Evolutionary conservation across 2,329 filamentous ascomycete genomes (phyloP).

Genomic region (Stagonosporopsis vannaccii): DNA sequence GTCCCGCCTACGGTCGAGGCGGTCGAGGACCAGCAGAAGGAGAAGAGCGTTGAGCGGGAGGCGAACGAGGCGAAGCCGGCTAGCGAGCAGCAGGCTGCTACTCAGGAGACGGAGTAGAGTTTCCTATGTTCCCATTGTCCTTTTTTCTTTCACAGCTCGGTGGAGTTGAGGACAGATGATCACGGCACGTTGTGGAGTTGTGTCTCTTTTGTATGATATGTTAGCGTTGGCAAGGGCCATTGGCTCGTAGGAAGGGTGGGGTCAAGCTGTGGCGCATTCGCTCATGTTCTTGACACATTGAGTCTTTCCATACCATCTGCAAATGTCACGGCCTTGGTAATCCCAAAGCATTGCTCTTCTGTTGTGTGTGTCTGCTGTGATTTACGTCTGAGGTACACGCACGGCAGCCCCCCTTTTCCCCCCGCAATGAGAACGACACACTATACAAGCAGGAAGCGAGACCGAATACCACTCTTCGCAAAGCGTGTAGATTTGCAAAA

Average conservation of each 20-base stretch:
- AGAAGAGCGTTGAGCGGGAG: slow-evolving; percentile 51
- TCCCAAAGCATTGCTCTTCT: too few species aligned
- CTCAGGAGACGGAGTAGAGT: slow-evolving; percentile 28
- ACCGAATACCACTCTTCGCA: too few species aligned
- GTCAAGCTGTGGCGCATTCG: background rate
- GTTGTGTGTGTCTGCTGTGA: too few species aligned
- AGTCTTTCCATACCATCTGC: slow-evolving; percentile 9
- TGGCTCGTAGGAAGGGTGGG: slow-evolving; percentile 2
- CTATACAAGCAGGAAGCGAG: too few species aligned
- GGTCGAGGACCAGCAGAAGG: slow-evolving; percentile 54
- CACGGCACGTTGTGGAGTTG: background rate
- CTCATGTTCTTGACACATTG: background rate
- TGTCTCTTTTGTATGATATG: slow-evolving; percentile 20
- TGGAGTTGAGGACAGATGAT: slow-evolving; percentile 5
- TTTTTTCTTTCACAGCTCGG: background rate
- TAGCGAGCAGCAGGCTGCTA: slow-evolving; percentile 49
- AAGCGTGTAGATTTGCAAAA: too few species aligned
- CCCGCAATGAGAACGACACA: too few species aligned
- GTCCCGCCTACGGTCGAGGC: slow-evolving; percentile 51
- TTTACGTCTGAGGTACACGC: too few species aligned
- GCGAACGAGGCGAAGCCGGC: slow-evolving; percentile 48
- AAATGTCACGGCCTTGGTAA: background rate
- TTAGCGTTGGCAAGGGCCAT: slow-evolving; percentile 19
- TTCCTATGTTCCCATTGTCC: slow-evolving; percentile 9
- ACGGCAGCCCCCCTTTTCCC: too few species aligned